Percentiles rank a stretch among this genome's conserved stretches.
phyloP scores from a whole-genome alignment of 768 basidiomycete genomes.

The Lactarius trivialis region DNA sequence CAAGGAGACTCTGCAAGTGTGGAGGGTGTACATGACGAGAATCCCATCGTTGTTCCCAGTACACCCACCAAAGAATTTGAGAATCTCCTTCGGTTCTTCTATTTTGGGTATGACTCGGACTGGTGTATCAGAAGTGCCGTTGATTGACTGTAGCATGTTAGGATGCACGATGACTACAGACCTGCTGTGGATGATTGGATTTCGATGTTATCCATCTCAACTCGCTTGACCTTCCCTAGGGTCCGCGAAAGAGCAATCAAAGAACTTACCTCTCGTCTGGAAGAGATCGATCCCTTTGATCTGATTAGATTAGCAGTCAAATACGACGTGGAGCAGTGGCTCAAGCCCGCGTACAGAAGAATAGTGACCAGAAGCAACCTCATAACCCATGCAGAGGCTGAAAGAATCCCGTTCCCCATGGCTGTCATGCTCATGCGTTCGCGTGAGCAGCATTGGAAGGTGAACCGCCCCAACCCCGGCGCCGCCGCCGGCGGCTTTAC shows the following conservation, averaged over 20 bases:
- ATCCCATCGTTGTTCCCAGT: constrained; percentile 19
- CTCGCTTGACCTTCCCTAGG: constrained; percentile 14
- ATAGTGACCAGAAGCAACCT: constrained; percentile 3
- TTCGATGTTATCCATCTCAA: constrained; percentile 19
- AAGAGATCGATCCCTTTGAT: constrained; percentile 17
- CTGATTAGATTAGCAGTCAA: constrained; percentile 21
- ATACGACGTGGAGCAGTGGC: constrained; percentile 24
- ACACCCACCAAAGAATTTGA: constrained; percentile 20
- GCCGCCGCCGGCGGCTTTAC: no score
- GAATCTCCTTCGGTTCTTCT: constrained; percentile 22
- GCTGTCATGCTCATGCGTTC: constrained; percentile 15
- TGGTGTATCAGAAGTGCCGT: not conserved
- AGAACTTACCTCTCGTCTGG: constrained; percentile 12
- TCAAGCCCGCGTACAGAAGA: constrained; percentile 17
- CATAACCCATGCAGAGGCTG: constrained; percentile 6
- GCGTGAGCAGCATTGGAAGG: constrained; percentile 10
- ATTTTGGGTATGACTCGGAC: constrained; percentile 19
- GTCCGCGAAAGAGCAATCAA: constrained; percentile 19
- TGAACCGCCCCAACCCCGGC: no score
- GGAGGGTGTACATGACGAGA: constrained; percentile 23
- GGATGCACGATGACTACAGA: constrained; percentile 13
- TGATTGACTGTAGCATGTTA: not conserved
- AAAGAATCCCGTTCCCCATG: constrained; percentile 2
- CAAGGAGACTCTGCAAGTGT: constrained; percentile 15
- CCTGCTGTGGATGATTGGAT: constrained; percentile 19